These are phyloP conservation scores for Colletotrichum sp. DNA, from an alignment of 2,329 filamentous ascomycete genomes.

Conservation along the genomic window DNA sequence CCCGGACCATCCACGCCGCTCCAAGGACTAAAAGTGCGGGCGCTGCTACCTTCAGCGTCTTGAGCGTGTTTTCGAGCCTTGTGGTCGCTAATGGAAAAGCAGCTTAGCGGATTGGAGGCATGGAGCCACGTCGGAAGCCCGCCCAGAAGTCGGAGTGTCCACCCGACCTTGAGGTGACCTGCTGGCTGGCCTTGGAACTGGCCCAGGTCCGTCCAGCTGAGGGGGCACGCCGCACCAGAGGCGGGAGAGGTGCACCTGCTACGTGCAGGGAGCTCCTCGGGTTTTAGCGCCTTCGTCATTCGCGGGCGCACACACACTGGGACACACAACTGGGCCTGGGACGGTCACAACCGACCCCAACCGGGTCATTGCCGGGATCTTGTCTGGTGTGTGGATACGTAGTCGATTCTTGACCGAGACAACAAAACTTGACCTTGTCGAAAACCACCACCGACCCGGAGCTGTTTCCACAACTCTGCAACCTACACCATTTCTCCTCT, in stretches of 20 bases:
- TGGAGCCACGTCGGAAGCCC: background rate
- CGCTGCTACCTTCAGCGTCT: background rate
- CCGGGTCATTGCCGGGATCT: slow-evolving; percentile 8
- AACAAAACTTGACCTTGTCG: slow-evolving; percentile 22
- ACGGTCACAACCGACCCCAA: background rate
- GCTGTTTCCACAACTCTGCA: slow-evolving; percentile 6
- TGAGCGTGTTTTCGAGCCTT: background rate
- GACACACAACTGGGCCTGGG: background rate
- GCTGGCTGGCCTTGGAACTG: background rate
- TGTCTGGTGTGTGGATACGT: slow-evolving; percentile 20
- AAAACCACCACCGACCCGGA: background rate
- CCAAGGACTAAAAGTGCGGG: background rate
- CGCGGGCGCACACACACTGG: background rate
- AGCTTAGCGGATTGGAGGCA: background rate
- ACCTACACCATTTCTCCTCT: background rate
- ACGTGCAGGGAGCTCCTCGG: slow-evolving; percentile 7
- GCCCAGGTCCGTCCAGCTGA: background rate
- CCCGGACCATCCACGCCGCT: background rate
- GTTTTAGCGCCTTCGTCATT: slow-evolving; percentile 15
- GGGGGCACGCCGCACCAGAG: background rate
- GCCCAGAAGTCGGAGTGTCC: background rate
- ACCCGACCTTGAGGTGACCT: background rate
- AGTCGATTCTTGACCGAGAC: slow-evolving; percentile 18
- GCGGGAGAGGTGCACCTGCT: background rate
- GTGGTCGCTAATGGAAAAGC: background rate